These are phyloP conservation scores for Osmozyma mogii DNA, from an alignment of 805 yeast species.

Conservation along the genomic window DNA sequence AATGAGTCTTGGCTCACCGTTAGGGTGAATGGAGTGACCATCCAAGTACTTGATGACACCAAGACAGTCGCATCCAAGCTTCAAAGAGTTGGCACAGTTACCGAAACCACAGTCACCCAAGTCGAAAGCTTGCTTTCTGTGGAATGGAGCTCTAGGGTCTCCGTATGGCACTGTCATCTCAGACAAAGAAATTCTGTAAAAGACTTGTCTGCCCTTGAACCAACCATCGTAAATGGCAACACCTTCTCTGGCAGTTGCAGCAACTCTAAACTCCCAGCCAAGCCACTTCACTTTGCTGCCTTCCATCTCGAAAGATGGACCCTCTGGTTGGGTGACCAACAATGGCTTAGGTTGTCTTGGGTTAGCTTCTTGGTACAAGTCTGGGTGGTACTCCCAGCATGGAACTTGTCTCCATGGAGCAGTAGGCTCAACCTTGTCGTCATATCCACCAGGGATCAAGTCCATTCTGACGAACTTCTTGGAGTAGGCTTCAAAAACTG, in stretches of 20 bases:
- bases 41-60: slow-evolving; percentile 73
- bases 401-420: slow-evolving; percentile 53
- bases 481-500: slow-evolving; percentile 59
- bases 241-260: slow-evolving; percentile 71
- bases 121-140: slow-evolving; percentile 82
- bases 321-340: slow-evolving; percentile 67
- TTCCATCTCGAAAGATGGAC: slow-evolving; percentile 57
- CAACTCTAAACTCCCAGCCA: slow-evolving; percentile 74
- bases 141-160: slow-evolving; percentile 77
- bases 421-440: slow-evolving; percentile 51
- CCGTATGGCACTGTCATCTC: slow-evolving; percentile 90
- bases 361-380: slow-evolving; percentile 45
- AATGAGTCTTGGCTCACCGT: slow-evolving; percentile 54
- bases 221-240: slow-evolving; percentile 63
- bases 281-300: slow-evolving; percentile 68
- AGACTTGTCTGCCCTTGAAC: slow-evolving; percentile 69
- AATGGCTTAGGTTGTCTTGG: slow-evolving; percentile 62
- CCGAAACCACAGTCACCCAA: slow-evolving; percentile 84
- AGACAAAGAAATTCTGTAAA: slow-evolving; percentile 64
- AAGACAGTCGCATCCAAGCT: slow-evolving; percentile 74
- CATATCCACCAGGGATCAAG: slow-evolving; percentile 65
- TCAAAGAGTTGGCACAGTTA: slow-evolving; percentile 57
- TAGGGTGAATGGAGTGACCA: slow-evolving; percentile 44
- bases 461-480: slow-evolving; percentile 63
- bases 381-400: slow-evolving; percentile 68